Base-by-base conservation (phyloP, 352 stramenopile genomes). In the Phytophthora crassamura region DNA sequence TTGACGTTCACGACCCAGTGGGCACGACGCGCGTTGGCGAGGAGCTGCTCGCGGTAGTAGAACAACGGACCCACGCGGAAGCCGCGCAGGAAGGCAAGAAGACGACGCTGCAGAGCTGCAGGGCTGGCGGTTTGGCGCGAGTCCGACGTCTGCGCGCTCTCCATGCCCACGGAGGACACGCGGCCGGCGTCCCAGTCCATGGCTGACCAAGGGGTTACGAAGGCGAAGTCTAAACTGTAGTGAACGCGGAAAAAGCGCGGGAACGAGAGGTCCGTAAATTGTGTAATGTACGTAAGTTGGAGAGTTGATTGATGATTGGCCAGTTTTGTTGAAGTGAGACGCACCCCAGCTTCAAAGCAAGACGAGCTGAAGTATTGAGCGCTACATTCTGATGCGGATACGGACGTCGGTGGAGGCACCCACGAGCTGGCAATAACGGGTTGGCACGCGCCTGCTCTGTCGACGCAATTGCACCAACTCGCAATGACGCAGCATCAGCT, bases 41-140 rank as follows among this genome's bases (percentile, higher is more conserved):
- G 67, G 14, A 97, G 84, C 75, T 96, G 86, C 66, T 97, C 87
- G 54, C 92, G 86, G 69, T 98, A 98, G 67, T 85, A 88, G 65
- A 97, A 97, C 25, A 96, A 74, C 34, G 87, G 80, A 0, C 89
- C 92, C 7, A 95, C 74, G 34, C 88, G 84, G 66, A 97, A 98
- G 45, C 85, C 91, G 42, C 91, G 89, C 49, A 98, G 77, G 59
- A 98, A 98, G 15, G 86, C 74, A n/a, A 86, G 68, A 34, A 93
- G 57, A 12, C 86, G 82, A 30, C 72, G 74, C 61, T 93, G 85
- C 49, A 94, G 67, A 7, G 81, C 83, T 11, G 81, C 77, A 5
- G 80, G 83, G 43, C 80, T 89, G 1, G 60, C 55, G 20, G 67
- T 72, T 39, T 85, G 74, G 14, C 80, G 69, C 18, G 73, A 76